Evolutionary conservation across 2,329 filamentous ascomycete species (phyloP).

Genomic region (Exserohilum turcica): DNA sequence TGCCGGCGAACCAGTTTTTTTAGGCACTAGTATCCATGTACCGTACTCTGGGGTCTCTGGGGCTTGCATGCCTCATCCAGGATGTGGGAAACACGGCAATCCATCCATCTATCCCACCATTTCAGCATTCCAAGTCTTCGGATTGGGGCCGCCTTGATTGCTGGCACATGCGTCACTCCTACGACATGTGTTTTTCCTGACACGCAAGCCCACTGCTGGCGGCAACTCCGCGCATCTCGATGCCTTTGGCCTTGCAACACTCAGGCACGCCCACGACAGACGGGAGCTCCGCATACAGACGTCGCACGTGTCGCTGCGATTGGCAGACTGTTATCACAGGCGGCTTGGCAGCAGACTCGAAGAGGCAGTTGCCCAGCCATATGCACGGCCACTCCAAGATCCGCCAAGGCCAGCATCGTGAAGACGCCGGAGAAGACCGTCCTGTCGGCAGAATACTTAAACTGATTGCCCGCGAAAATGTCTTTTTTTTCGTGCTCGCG

Average conservation of each 20-base stretch:
- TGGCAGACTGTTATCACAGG: constrained; percentile 35
- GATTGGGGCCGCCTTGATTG: neutral
- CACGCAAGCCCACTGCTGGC: constrained; percentile 16
- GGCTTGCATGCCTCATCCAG: constrained; percentile 1
- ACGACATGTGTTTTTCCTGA: neutral
- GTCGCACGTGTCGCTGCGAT: constrained; percentile 36
- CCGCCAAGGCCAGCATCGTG: constrained; percentile 1
- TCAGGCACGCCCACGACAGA: constrained; percentile 17
- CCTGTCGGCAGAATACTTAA: constrained; percentile 17
- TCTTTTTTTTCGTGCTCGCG: constrained; percentile 6
- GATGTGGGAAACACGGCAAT: neutral
- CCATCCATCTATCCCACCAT: neutral
- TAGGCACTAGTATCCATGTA: neutral
- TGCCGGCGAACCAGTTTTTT: neutral
- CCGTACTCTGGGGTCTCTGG: constrained; percentile 8
- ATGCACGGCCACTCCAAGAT: constrained; percentile 29
- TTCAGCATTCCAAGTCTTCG: neutral
- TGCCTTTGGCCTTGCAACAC: constrained; percentile 9
- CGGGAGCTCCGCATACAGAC: constrained; percentile 12
- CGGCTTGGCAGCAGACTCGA: constrained; percentile 13
- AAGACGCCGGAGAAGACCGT: constrained; percentile 16
- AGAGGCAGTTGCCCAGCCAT: constrained; percentile 38
- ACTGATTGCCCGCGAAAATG: constrained; percentile 4
- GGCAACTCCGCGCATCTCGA: neutral
- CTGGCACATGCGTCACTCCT: neutral